Conservation (phyloP, 805 yeast genomes). For the Sungouiella thailandica region DNA sequence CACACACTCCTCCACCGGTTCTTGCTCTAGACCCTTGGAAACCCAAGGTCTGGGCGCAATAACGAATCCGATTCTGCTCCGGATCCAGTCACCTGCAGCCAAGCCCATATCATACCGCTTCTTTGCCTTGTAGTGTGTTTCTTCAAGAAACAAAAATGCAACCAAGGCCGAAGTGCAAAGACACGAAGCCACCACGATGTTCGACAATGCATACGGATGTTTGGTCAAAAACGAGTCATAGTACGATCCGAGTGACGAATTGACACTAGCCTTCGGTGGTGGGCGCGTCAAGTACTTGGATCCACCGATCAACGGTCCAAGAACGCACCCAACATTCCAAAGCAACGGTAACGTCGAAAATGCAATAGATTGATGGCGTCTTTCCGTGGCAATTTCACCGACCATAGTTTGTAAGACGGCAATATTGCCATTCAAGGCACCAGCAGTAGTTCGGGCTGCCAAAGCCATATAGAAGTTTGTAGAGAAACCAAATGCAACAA, state of each 20-base stretch:
- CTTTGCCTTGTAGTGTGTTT: constrained; percentile 25
- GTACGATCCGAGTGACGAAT: neutral
- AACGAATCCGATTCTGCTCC: constrained; percentile 21
- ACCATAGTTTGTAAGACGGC: constrained; percentile 27
- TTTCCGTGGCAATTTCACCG: constrained; percentile 28
- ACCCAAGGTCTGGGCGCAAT: constrained; percentile 29
- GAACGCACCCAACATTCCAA: constrained; percentile 27
- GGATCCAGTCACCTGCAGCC: constrained; percentile 27
- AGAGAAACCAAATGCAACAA: constrained; percentile 26
- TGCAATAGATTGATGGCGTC: constrained; percentile 27
- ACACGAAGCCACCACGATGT: constrained; percentile 28
- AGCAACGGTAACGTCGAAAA: constrained; percentile 27
- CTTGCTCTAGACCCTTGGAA: neutral
- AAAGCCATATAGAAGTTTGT: constrained; percentile 25
- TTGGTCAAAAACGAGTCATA: constrained; percentile 25
- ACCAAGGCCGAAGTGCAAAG: constrained; percentile 21
- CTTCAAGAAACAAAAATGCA: constrained; percentile 35
- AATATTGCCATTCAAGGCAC: constrained; percentile 28
- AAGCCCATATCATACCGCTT: constrained; percentile 31
- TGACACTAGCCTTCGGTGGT: too few species aligned
- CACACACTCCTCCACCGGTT: neutral
- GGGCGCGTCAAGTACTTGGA: constrained; percentile 26
- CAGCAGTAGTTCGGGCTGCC: constrained; percentile 24
- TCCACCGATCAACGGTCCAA: constrained; percentile 32
- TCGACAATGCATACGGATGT: constrained; percentile 37